Conservation (phyloP, 257 asterid genomes). For the Solanum bukasovii region DNA sequence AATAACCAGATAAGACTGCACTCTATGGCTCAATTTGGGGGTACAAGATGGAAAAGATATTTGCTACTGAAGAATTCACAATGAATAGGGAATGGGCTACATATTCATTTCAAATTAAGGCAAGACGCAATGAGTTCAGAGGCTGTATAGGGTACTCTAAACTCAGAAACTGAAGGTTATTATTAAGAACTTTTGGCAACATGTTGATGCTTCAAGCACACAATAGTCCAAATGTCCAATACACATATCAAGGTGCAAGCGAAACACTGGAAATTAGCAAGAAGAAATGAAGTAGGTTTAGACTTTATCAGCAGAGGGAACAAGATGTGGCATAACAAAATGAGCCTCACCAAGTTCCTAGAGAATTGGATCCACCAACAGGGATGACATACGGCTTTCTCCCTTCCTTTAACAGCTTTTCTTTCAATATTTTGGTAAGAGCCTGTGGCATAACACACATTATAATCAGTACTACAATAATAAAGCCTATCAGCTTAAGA, state of each 20-base stretch:
- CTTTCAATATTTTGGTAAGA: constrained; percentile 66
- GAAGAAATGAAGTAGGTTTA: neutral
- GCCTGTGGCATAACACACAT: constrained; percentile 37
- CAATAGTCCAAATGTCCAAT: neutral
- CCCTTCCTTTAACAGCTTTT: constrained; percentile 68
- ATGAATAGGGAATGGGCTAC: neutral
- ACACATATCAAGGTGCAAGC: neutral
- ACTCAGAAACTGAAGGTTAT: neutral
- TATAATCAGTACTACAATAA: neutral
- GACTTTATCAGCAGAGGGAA: neutral
- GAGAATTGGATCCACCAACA: constrained; percentile 91
- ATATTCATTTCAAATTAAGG: neutral
- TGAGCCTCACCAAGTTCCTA: constrained; percentile 81
- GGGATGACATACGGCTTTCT: constrained; percentile 91
- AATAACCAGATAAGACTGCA: neutral
- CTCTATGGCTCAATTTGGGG: neutral
- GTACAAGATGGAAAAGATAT: neutral
- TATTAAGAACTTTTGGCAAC: neutral
- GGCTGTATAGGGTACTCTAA: neutral
- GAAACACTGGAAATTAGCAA: neutral
- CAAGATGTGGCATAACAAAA: neutral
- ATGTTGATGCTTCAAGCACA: neutral
- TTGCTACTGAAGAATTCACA: neutral
- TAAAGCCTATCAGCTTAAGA: neutral
- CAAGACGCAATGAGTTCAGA: neutral